phyloP scores from a whole-genome alignment of 208 protist species.

The Leishmania martiniquensis region DNA sequence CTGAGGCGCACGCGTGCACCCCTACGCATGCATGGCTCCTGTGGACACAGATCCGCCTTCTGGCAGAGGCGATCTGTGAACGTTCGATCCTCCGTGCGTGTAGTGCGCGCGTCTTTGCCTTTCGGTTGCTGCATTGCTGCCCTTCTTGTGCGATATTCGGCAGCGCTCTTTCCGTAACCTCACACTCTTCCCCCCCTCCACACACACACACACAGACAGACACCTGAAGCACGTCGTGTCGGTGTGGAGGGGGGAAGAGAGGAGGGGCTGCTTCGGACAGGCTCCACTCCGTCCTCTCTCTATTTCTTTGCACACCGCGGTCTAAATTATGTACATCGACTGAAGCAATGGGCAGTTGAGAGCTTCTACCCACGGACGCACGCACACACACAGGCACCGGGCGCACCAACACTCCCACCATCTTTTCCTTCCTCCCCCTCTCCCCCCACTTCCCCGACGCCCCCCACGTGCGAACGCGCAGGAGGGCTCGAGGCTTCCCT shows the following conservation, averaged over 20 bases:
- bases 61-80: conserved; percentile 29
- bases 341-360: background rate
- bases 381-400: background rate
- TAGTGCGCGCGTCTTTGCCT: background rate
- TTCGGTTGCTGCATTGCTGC: background rate
- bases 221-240: background rate
- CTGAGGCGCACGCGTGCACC: background rate
- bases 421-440: too few species aligned
- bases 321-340: background rate
- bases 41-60: conserved; percentile 17
- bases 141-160: background rate
- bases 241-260: background rate
- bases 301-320: background rate
- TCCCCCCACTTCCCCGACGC: too few species aligned
- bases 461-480: background rate
- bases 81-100: background rate
- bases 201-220: too few species aligned
- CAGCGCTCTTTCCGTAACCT: background rate
- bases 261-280: background rate
- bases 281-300: background rate
- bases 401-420: background rate
- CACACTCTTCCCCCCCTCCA: background rate
- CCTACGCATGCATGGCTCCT: background rate
- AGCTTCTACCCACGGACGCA: background rate
- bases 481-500: too few species aligned